Evolutionary conservation across 176 grass and related monocot genomes (phyloP), one percentile per base, ranked within the genome.

Genomic region (Oryza australiensis): DNA sequence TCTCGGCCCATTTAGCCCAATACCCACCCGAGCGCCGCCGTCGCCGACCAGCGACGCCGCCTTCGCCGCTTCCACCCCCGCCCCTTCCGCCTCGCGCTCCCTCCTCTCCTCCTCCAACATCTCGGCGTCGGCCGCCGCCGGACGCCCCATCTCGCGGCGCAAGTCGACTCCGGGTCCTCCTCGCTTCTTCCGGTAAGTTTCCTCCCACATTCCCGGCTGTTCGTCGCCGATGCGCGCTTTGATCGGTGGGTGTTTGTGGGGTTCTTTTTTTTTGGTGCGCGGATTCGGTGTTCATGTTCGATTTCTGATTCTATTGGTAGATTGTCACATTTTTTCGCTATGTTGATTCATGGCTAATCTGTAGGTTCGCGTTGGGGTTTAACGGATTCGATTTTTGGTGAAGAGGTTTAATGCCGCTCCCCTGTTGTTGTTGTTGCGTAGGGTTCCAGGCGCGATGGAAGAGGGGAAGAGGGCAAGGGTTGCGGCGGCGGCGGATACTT

Each of bases 371-470:
- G 26, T 68, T 26, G 46, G 62, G 14, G 13, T 59, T 72, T 41
- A 23, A 16, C 40, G 23, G 15, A 34, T 34, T 34, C 33, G 3
- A 3, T 34, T 34, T 34, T 34, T 5, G 33, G 4, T 34, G 33
- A 34, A 34, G 33, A 5, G 33, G 33, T 34, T 34, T 34, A 34
- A 34, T 35, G 34, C 34, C 34, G 34, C 5, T 32, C 3, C 30
- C 26, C n/a, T n/a, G n/a, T 15, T 10, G 34, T 26, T 9, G 32
- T 70, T 85, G 29, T 40, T 49, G 66, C 28, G 12, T 35, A 35
- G 34, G 34, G 34, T 79, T 82, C 63, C 65, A 62, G 53, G 27
- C 72, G 79, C 43, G 83, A 92, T 86, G 86, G 75, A 30, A 24
- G 74, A 66, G 76, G 28, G 13, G 43, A 77, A 49, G 87, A 38